phyloP scores from a whole-genome alignment of 148 eudicot species.

The Limonium bicolor region DNA sequence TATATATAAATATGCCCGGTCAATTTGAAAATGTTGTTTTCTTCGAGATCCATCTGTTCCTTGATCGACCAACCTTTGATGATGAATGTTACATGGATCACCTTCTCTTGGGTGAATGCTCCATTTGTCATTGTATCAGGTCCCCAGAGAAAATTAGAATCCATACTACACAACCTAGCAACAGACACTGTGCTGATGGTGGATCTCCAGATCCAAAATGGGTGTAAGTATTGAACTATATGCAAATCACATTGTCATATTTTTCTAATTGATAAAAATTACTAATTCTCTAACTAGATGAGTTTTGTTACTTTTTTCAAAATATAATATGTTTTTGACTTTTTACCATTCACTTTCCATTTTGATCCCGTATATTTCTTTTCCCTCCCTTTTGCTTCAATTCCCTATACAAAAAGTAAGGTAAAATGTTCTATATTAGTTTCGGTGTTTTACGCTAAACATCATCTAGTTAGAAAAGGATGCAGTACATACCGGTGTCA shows the following conservation, averaged over 20 bases:
- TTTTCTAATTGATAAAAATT: not conserved
- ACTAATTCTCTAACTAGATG: too few species aligned
- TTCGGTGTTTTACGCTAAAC: constrained; percentile 1
- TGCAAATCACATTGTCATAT: not conserved
- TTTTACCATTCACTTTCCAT: too few species aligned
- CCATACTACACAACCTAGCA: constrained; percentile 35
- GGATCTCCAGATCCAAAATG: constrained; percentile 89
- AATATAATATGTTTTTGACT: too few species aligned
- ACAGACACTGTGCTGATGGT: constrained; percentile 82
- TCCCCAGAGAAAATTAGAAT: constrained; percentile 29
- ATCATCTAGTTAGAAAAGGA: too few species aligned
- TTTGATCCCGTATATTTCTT: too few species aligned
- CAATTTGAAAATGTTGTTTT: too few species aligned
- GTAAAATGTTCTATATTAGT: not conserved
- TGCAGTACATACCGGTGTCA: too few species aligned
- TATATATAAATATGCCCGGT: not conserved
- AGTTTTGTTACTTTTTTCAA: too few species aligned
- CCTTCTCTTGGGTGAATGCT: constrained; percentile 12
- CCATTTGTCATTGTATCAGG: constrained; percentile 2
- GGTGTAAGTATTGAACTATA: constrained; percentile 54
- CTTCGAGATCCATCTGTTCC: too few species aligned
- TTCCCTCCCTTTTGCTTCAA: too few species aligned
- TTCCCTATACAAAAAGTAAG: not conserved
- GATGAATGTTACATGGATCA: constrained; percentile 7
- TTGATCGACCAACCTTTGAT: too few species aligned